Conservation (phyloP, 2,329 filamentous ascomycete species). For the Botrytis cinerea region DNA sequence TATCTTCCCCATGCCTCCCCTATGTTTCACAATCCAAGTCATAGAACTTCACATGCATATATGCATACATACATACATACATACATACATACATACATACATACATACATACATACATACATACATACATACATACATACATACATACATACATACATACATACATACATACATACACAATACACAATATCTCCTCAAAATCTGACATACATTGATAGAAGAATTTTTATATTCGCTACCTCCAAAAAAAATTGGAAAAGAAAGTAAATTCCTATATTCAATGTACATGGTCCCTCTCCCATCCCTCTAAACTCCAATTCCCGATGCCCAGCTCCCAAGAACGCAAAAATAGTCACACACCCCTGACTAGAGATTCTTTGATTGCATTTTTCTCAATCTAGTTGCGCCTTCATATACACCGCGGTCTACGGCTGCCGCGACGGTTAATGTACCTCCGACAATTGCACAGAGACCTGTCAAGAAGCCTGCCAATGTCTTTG, state of each 20-base stretch:
- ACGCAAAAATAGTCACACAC: slow-evolving; percentile 26
- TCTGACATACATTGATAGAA: background rate
- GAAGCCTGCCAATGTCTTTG: slow-evolving; percentile 90
- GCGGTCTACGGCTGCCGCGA: slow-evolving; percentile 90
- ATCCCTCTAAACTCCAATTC: slow-evolving; percentile 33
- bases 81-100: background rate
- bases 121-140: background rate
- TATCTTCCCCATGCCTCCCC: background rate
- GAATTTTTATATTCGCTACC: background rate
- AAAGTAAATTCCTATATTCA: slow-evolving; percentile 19
- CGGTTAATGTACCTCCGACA: slow-evolving; percentile 91
- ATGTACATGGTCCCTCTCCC: slow-evolving; percentile 26
- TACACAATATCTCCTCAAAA: background rate
- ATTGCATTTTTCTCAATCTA: slow-evolving; percentile 81
- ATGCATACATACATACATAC: background rate
- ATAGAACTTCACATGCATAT: background rate
- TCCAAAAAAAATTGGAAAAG: background rate
- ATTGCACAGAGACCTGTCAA: slow-evolving; percentile 92
- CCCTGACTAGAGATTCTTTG: slow-evolving; percentile 55
- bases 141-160: background rate
- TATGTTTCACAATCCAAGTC: background rate
- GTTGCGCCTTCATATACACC: slow-evolving; percentile 86
- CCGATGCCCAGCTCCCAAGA: background rate
- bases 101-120: background rate
- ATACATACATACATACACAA: background rate